phyloP scores from a whole-genome alignment of 2,329 filamentous ascomycete genomes.

The Aspergillus sp. region DNA sequence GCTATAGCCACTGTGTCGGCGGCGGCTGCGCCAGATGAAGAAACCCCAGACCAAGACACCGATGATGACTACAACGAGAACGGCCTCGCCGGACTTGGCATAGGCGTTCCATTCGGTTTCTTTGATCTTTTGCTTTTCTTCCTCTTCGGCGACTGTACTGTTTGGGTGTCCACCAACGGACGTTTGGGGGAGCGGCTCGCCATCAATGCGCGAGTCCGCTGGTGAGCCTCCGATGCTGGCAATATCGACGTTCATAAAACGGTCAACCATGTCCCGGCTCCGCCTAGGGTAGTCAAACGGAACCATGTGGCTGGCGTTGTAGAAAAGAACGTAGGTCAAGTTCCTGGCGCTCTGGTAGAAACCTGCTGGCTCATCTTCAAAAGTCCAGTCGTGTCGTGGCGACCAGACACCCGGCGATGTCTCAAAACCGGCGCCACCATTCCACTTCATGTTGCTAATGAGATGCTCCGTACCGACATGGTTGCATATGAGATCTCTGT shows the following conservation, averaged over 20 bases:
- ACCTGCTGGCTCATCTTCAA: conserved; percentile 84
- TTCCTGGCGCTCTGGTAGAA: conserved; percentile 96
- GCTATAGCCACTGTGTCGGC: conserved; percentile 49
- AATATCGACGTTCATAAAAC: conserved; percentile 93
- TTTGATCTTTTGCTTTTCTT: conserved; percentile 73
- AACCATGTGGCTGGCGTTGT: conserved; percentile 98
- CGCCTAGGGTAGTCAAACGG: conserved; percentile 89
- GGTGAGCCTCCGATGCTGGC: conserved; percentile 81
- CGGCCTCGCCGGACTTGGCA: conserved; percentile 82
- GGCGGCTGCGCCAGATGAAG: conserved; percentile 63
- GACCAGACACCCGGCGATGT: conserved; percentile 84
- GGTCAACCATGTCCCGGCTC: conserved; percentile 93
- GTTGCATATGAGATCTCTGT: conserved; percentile 95
- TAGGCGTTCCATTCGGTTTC: conserved; percentile 89
- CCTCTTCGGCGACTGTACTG: conserved; percentile 68
- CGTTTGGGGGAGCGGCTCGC: conserved; percentile 78
- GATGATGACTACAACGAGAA: conserved; percentile 78
- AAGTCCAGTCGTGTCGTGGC: conserved; percentile 90
- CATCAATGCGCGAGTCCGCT: conserved; percentile 79
- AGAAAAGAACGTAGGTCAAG: conserved; percentile 91
- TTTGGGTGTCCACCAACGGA: conserved; percentile 76
- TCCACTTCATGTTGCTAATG: conserved; percentile 90
- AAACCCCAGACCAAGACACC: conserved; percentile 76
- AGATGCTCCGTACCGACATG: conserved; percentile 90
- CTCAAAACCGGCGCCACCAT: conserved; percentile 89